phyloP scores from a whole-genome alignment of 371 early-diverging fungal genomes.

The Mucor piriformis region DNA sequence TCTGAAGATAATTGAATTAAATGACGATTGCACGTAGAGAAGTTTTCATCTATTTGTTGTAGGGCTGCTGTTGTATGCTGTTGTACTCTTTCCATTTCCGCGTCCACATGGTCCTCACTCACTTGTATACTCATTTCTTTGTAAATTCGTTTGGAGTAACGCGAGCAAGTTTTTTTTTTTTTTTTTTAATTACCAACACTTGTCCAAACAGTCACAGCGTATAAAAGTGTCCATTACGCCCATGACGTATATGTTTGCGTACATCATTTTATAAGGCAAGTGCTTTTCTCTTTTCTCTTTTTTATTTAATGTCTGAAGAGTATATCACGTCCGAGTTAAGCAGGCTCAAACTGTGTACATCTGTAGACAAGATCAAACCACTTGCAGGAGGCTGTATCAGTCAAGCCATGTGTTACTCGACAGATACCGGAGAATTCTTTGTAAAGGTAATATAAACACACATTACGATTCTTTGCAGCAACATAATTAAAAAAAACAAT shows the following conservation, averaged over 20 bases:
- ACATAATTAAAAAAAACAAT: background rate
- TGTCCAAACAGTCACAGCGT: too few species aligned
- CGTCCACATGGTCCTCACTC: constrained; percentile 36
- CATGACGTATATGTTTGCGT: too few species aligned
- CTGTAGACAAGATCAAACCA: background rate
- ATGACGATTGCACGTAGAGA: constrained; percentile 54
- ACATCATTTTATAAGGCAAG: too few species aligned
- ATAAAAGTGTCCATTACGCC: too few species aligned
- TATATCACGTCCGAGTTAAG: constrained; percentile 14
- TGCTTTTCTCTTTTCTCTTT: too few species aligned
- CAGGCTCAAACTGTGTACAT: constrained; percentile 1
- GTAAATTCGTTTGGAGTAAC: too few species aligned
- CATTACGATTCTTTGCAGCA: too few species aligned
- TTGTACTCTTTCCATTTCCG: constrained; percentile 50
- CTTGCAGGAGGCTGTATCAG: constrained; percentile 24
- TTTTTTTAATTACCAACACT: too few species aligned
- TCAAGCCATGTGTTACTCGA: constrained; percentile 13
- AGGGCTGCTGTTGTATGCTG: constrained; percentile 57
- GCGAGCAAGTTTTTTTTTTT: too few species aligned
- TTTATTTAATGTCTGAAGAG: background rate
- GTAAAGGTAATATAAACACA: constrained; percentile 13
- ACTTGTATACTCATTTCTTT: too few species aligned
- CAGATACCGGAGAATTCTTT: constrained; percentile 25
- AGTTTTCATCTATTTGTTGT: constrained; percentile 60
- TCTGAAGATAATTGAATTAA: constrained; percentile 48